Evolutionary conservation across 2,329 filamentous ascomycete genomes (phyloP).

Genomic region (Alternaria burnsii): DNA sequence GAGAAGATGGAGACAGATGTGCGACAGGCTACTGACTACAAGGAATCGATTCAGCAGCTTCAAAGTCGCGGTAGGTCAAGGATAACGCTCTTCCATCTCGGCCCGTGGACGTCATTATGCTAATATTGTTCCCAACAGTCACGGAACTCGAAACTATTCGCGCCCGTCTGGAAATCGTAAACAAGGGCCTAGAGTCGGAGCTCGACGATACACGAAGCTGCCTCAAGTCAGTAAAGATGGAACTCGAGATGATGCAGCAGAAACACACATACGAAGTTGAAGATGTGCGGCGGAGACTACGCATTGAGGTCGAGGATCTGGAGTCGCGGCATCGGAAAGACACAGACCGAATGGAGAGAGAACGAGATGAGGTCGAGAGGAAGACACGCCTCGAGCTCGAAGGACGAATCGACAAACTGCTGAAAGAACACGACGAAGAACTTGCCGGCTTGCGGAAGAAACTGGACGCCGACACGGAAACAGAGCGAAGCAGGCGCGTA

Average conservation of each 20-base stretch:
- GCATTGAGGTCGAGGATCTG: slow-evolving; percentile 65
- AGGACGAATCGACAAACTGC: slow-evolving; percentile 66
- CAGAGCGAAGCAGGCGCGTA: slow-evolving; percentile 66
- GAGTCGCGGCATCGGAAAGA: slow-evolving; percentile 64
- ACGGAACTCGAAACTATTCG: slow-evolving; percentile 65
- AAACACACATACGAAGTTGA: slow-evolving; percentile 62
- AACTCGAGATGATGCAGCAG: slow-evolving; percentile 62
- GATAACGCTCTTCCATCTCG: not conserved
- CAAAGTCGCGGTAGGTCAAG: slow-evolving; percentile 73
- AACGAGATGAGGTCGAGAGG: slow-evolving; percentile 58
- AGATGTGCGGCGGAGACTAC: slow-evolving; percentile 62
- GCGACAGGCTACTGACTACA: slow-evolving; percentile 72
- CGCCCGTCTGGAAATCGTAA: slow-evolving; percentile 60
- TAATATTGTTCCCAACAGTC: slow-evolving; percentile 49
- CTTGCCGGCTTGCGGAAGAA: slow-evolving; percentile 70
- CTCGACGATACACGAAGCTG: slow-evolving; percentile 68
- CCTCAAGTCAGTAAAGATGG: slow-evolving; percentile 58
- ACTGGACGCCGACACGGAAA: slow-evolving; percentile 71
- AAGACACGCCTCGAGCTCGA: slow-evolving; percentile 54
- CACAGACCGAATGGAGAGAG: slow-evolving; percentile 62
- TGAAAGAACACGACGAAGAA: slow-evolving; percentile 72
- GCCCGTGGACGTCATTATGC: not conserved
- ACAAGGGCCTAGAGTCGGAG: slow-evolving; percentile 70
- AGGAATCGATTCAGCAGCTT: slow-evolving; percentile 76
- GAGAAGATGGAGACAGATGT: slow-evolving; percentile 75